Evolutionary conservation across 1,139 yeast genomes (phyloP).

Genomic region (Candida glucosophila): DNA sequence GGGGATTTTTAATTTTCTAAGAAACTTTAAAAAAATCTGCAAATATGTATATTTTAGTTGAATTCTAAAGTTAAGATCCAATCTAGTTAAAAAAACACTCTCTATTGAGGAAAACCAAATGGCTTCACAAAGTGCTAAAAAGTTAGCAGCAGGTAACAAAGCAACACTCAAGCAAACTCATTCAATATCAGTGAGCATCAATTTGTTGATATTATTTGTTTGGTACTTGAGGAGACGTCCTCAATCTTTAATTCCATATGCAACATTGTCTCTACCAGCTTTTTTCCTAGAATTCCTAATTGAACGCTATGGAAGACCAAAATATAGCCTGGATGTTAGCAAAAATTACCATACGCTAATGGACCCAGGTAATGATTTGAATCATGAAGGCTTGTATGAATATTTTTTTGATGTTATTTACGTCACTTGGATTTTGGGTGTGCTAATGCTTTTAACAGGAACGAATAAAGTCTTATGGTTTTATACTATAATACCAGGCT

Average conservation of each 20-base stretch:
- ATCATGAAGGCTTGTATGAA: constrained; percentile 63
- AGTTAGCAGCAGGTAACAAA: constrained; percentile 53
- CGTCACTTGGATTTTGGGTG: constrained; percentile 54
- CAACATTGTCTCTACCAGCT: constrained; percentile 54
- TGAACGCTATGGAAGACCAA: constrained; percentile 64
- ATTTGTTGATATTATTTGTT: constrained; percentile 29
- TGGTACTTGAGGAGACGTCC: constrained; percentile 49
- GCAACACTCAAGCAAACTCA: constrained; percentile 51
- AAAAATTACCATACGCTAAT: constrained; percentile 26
- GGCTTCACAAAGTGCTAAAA: constrained; percentile 52
- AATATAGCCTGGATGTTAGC: constrained; percentile 31
- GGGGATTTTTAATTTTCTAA: too few relatives aligned
- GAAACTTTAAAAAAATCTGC: too few relatives aligned
- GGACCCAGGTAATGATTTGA: constrained; percentile 57
- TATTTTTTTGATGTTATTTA: constrained; percentile 71
- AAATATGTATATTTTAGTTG: too few relatives aligned
- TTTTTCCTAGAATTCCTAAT: constrained; percentile 45
- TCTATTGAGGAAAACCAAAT: too few relatives aligned
- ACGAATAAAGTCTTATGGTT: constrained; percentile 57
- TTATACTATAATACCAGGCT: constrained; percentile 37
- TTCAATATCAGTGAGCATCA: constrained; percentile 32
- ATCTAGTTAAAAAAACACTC: too few relatives aligned
- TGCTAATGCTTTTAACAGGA: constrained; percentile 49
- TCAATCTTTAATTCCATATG: constrained; percentile 35
- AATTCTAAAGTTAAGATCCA: too few relatives aligned